These are phyloP conservation scores for Plasmodium yoelii DNA, from an alignment of 169 alveolate genomes.

Conservation along the genomic window DNA sequence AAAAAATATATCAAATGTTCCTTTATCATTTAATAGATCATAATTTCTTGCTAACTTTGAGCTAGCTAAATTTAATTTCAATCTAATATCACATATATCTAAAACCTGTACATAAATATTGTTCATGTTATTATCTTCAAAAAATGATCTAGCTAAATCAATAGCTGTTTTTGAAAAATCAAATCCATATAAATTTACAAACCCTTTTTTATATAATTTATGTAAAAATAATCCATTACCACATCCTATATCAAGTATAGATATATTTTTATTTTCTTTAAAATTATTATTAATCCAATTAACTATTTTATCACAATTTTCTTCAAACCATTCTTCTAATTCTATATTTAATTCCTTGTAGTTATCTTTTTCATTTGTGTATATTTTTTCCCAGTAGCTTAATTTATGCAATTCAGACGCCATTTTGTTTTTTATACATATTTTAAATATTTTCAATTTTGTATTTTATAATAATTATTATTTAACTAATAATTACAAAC, in stretches of 20 bases:
- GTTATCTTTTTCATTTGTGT: conserved; percentile 55
- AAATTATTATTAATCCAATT: conserved; percentile 41
- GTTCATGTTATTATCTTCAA: conserved; percentile 10
- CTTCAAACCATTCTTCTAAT: conserved; percentile 76
- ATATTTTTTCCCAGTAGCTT: conserved; percentile 74
- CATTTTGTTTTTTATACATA: not conserved
- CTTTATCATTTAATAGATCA: conserved; percentile 81
- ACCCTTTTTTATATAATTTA: conserved; percentile 66
- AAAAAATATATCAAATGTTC: conserved; percentile 82
- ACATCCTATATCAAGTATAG: conserved; percentile 82
- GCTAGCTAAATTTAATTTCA: not conserved
- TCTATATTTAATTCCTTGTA: conserved; percentile 56
- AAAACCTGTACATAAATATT: conserved; percentile 70
- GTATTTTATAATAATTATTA: too few relatives aligned
- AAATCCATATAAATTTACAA: conserved; percentile 77
- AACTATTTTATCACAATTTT: conserved; percentile 70
- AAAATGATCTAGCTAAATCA: conserved; percentile 75
- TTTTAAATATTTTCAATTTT: too few relatives aligned
- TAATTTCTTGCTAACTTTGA: conserved; percentile 50
- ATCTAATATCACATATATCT: conserved; percentile 44
- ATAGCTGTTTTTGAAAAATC: conserved; percentile 82
- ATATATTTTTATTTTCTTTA: conserved; percentile 14
- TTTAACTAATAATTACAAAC: too few relatives aligned
- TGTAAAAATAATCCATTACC: conserved; percentile 82
- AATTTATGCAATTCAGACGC: conserved; percentile 52